Evolutionary conservation across 73 alveolate genomes (phyloP), one percentile per base, ranked within the genome.

Genomic region (Paraurostyla sp.): DNA sequence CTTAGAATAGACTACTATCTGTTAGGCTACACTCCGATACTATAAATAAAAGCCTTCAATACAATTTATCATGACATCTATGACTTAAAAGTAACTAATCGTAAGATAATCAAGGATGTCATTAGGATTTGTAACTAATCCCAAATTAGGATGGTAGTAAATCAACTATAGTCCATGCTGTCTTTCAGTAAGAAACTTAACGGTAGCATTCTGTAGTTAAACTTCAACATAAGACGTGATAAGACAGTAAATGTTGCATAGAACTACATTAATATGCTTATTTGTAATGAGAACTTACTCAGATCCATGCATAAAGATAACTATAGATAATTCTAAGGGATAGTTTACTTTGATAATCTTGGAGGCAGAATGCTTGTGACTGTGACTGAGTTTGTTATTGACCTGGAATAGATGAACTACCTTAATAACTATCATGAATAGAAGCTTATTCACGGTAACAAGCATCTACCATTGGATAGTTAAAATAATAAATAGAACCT

Each of bases 1-100:
- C 40, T 90, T 2, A 83, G 92, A 32, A 91, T 91, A 1, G 96
- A 91, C 38, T 91, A 54, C 49, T 91, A 27, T 75, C 54, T 54
- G 27, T 38, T 41, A 0, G 96, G 96, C 29, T 30, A 35, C 29
- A 13, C 68, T 32, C 96, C 96, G 2, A 45, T 46, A 0, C 30
- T 91, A 3, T 73, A 71, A 33, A 84, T 91, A 15, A 83, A 84
- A 36, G 71, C 62, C 11, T 91, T 48, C 36, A 38, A 69, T 33
- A 29, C 88, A 25, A 40, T 30, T 3, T 49, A 22, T 33, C 4
- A 36, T 23, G 81, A 69, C 13, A 43, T 62, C 42, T 52, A 42
- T 69, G 54, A 33, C 0, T 20, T 48, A 29, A 68, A 49, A 41
- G 33, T 69, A 3, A 15, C 49, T 22, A 41, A 56, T 38, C 23